These are phyloP conservation scores for Candida boleticola DNA, from an alignment of 805 yeast genomes.

Conservation along the genomic window DNA sequence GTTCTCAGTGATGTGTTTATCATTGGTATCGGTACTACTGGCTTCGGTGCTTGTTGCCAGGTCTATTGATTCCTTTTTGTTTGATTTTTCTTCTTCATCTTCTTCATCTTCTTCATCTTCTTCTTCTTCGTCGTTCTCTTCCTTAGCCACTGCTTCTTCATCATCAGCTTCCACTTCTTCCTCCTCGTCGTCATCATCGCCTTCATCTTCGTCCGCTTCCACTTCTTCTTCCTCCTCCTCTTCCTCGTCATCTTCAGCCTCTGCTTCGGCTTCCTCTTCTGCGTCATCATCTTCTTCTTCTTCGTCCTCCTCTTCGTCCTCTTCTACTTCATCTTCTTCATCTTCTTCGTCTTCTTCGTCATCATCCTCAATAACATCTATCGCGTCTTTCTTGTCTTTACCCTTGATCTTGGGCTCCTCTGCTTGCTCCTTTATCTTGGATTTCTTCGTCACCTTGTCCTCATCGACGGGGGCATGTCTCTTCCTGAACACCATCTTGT, in stretches of 20 bases:
- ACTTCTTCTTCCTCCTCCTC: slow-evolving; percentile 9
- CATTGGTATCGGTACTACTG: too few species aligned
- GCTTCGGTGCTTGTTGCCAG: too few species aligned
- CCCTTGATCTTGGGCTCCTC: neutral
- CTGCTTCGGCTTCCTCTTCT: neutral
- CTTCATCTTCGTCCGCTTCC: slow-evolving; percentile 16
- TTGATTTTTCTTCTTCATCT: slow-evolving; percentile 16
- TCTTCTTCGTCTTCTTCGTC: neutral
- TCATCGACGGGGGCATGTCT: slow-evolving; percentile 1
- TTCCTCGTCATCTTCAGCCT: neutral
- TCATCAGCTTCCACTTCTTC: slow-evolving; percentile 25
- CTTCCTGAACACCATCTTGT: slow-evolving; percentile 4
- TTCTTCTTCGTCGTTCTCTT: slow-evolving; percentile 20
- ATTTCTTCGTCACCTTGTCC: neutral
- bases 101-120: slow-evolving; percentile 21
- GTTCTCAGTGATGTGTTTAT: too few species aligned
- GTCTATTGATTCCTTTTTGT: too few species aligned
- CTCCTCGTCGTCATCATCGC: slow-evolving; percentile 17
- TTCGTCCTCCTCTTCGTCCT: slow-evolving; percentile 6
- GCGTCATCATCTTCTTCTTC: too few species aligned
- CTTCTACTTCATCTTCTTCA: slow-evolving; percentile 8
- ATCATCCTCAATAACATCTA: neutral
- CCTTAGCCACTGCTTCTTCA: slow-evolving; percentile 16
- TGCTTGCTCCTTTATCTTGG: slow-evolving; percentile 3
- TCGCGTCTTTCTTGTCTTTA: neutral